These are phyloP conservation scores for Hyaloperonospora brassicae DNA, from an alignment of 352 stramenopile genomes.

Conservation along the genomic window DNA sequence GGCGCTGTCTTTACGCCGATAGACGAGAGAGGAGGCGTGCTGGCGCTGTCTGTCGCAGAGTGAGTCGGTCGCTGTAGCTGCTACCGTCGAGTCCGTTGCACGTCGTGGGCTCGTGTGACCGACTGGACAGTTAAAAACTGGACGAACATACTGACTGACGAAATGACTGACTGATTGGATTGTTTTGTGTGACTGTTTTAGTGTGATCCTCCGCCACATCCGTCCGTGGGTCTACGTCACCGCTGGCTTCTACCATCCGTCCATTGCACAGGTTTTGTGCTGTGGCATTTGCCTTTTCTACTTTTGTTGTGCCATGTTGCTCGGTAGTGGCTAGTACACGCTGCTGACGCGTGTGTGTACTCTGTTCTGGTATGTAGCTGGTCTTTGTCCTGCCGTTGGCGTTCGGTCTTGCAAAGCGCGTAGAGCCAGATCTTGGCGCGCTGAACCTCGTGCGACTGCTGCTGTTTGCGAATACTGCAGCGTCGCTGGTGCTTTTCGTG, in stretches of 20 bases:
- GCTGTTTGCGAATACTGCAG: constrained; percentile 63
- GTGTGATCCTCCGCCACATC: constrained; percentile 79
- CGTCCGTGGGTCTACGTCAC: constrained; percentile 83
- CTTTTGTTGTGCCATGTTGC: neutral
- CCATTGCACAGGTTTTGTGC: constrained; percentile 50
- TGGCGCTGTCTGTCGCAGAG: constrained; percentile 75
- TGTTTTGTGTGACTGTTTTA: constrained; percentile 11
- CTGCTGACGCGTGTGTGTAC: constrained; percentile 3
- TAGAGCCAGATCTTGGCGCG: constrained; percentile 64
- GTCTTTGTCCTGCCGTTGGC: constrained; percentile 51
- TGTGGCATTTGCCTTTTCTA: neutral
- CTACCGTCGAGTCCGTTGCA: too few species aligned
- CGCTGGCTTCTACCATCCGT: constrained; percentile 78
- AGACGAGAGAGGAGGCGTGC: constrained; percentile 54
- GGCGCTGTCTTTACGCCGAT: constrained; percentile 63
- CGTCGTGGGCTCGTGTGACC: too few species aligned
- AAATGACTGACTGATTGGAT: neutral
- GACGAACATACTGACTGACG: too few species aligned
- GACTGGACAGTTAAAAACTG: neutral
- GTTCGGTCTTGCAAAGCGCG: constrained; percentile 65
- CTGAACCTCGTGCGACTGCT: constrained; percentile 58
- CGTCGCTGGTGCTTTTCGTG: constrained; percentile 67
- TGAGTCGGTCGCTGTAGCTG: constrained; percentile 22
- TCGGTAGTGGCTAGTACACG: neutral
- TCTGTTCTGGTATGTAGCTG: constrained; percentile 31